phyloP scores from a whole-genome alignment of 2,329 filamentous ascomycete genomes.

The Trichoderma harzianum region DNA sequence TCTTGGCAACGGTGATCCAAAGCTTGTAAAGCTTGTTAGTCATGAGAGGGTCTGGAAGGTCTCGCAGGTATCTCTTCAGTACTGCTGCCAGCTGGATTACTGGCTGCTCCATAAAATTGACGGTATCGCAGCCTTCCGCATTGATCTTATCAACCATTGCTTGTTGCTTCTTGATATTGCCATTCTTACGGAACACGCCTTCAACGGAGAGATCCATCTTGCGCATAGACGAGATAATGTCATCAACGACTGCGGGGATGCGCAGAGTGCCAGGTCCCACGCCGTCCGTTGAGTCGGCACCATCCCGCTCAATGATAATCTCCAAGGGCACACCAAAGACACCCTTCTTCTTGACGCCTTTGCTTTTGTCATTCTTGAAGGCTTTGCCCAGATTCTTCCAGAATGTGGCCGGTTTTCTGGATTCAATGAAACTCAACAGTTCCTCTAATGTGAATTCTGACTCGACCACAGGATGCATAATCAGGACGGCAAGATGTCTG shows the following conservation, averaged over 20 bases:
- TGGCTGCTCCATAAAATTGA: slow-evolving; percentile 83
- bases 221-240: slow-evolving; percentile 89
- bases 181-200: slow-evolving; percentile 98
- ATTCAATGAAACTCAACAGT: slow-evolving; percentile 86
- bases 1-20: slow-evolving; percentile 87
- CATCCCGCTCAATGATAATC: slow-evolving; percentile 84
- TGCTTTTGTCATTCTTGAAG: slow-evolving; percentile 80
- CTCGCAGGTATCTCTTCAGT: slow-evolving; percentile 89
- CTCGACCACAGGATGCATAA: slow-evolving; percentile 89
- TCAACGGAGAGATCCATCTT: slow-evolving; percentile 99
- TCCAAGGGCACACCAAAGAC: slow-evolving; percentile 90
- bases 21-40: slow-evolving; percentile 92
- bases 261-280: slow-evolving; percentile 87
- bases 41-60: slow-evolving; percentile 89
- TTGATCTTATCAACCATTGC: slow-evolving; percentile 86
- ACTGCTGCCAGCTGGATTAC: slow-evolving; percentile 92
- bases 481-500: slow-evolving; percentile 87
- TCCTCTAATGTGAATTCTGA: slow-evolving; percentile 92
- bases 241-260: slow-evolving; percentile 92
- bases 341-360: slow-evolving; percentile 83
- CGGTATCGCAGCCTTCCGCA: slow-evolving; percentile 75
- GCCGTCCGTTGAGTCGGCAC: slow-evolving; percentile 95
- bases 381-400: slow-evolving; percentile 98
- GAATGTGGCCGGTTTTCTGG: slow-evolving; percentile 82
- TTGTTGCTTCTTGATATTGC: slow-evolving; percentile 91